Evolutionary conservation across 805 yeast genomes (phyloP), one percentile per base, ranked within the genome.

Genomic region (Candida mattraensis): DNA sequence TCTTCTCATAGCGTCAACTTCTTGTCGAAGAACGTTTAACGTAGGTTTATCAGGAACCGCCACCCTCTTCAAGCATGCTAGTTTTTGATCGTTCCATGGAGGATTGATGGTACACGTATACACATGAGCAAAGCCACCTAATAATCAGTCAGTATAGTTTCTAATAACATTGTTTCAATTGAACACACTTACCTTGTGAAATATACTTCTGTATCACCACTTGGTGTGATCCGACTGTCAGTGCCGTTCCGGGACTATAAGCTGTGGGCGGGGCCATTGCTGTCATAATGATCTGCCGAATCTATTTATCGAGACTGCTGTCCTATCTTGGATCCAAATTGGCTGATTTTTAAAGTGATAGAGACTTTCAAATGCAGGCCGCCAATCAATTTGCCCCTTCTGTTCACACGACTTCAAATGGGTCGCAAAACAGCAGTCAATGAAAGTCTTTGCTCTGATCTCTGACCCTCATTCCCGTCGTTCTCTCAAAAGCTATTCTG

Each of bases 1-100:
- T 18, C 95, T 70, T 61, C 87, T 85, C 98, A 93, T 91, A 9
- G 97, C 95, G 56, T 93, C 98, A 11, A 93, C 99, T 60, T 93
- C 99, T 24, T 94, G 96, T 44, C 98, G 69, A 33, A 93, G 67
- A 16, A 82, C 74, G 50, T 85, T 87, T 56, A 93, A 70, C 34
- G 83, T 84, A 52, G 79, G 75, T 61, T 93, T 93, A 56, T 83
- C 87, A 4, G 97, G 97, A 3, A 93, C 99, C 20, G 82, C 82
- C n/a, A 93, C 98, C 45, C 99, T 74, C 61, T 93, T 93, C 52
- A 93, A 69, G 58, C 98, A 93, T 5, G 91, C 96, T 9, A 70
- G 60, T 37, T 60, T 61, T 32, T 70, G 60, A 13, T 76, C 78
- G 11, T 72, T 67, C 42, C 76, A 76, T 3, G 75, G 67, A 5